Conservation (phyloP, 345 rosid species). For the Odontarrhena argentea region DNA sequence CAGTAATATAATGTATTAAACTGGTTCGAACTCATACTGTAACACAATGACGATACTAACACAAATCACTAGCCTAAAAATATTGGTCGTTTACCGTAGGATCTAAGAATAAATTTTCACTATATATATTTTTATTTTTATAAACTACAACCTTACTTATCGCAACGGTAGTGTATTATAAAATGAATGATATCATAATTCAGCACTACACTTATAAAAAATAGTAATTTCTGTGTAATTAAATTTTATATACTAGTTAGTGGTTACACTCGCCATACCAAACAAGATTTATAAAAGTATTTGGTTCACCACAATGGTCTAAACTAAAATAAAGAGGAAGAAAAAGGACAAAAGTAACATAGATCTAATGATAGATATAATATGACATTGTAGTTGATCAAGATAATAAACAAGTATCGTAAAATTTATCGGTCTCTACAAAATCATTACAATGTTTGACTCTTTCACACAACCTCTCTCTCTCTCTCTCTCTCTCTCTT, state of each 20-base stretch:
- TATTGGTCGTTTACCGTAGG: no score
- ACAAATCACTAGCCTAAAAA: no score
- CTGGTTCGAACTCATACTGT: no score
- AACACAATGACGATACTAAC: no score
- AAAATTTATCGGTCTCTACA: constrained; percentile 38
- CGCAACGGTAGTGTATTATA: no score
- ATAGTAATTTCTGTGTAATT: no score
- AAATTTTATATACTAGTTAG: neutral
- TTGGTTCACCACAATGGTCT: constrained; percentile 22
- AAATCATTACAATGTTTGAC: constrained; percentile 43
- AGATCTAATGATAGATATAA: constrained; percentile 38
- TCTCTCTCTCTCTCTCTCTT: constrained; percentile 30
- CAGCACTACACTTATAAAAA: no score
- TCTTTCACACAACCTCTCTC: constrained; percentile 16
- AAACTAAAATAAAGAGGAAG: constrained; percentile 1
- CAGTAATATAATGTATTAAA: no score
- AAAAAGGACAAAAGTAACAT: constrained; percentile 30
- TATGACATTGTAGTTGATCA: constrained; percentile 8
- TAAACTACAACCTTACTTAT: no score
- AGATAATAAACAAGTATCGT: constrained; percentile 31
- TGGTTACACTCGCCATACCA: constrained; percentile 28
- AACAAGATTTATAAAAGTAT: constrained; percentile 15
- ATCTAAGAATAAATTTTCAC: no score
- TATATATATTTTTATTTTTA: no score
- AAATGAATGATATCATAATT: no score